Evolutionary conservation across 345 rosid genomes (phyloP).

Genomic region (Eucalyptus viminalis): DNA sequence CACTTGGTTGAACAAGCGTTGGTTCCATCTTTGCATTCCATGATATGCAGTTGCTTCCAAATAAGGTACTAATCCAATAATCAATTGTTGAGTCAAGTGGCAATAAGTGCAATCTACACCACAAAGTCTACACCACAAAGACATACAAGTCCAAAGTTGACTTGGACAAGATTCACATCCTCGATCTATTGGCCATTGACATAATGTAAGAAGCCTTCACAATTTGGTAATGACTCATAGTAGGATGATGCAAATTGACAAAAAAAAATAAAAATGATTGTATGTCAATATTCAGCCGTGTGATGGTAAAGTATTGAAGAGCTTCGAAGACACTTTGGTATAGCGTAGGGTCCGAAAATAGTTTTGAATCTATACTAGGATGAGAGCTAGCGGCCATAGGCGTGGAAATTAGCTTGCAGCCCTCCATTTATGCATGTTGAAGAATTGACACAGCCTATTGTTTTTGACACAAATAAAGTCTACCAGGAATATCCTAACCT

Average conservation of each 20-base stretch:
- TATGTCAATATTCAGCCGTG: too few relatives aligned
- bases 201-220: not conserved
- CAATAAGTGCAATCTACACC: not conserved
- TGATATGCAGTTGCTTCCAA: not conserved
- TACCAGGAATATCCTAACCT: not conserved
- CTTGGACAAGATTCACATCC: not conserved
- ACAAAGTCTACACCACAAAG: not conserved
- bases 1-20: not conserved
- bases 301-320: rapidly evolving
- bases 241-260: not conserved
- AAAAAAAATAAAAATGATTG: too few relatives aligned
- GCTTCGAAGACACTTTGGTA: not conserved
- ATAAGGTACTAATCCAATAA: too few relatives aligned
- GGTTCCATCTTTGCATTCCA: not conserved
- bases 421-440: not conserved
- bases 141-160: not conserved
- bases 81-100: not conserved
- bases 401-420: not conserved
- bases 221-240: not conserved
- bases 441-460: not conserved
- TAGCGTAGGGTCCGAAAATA: not conserved
- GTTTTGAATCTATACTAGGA: not conserved
- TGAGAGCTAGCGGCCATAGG: not conserved
- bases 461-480: not conserved
- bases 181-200: not conserved